Evolutionary conservation across 352 stramenopile genomes (phyloP).

Genomic region (Saprolegnia diclina): DNA sequence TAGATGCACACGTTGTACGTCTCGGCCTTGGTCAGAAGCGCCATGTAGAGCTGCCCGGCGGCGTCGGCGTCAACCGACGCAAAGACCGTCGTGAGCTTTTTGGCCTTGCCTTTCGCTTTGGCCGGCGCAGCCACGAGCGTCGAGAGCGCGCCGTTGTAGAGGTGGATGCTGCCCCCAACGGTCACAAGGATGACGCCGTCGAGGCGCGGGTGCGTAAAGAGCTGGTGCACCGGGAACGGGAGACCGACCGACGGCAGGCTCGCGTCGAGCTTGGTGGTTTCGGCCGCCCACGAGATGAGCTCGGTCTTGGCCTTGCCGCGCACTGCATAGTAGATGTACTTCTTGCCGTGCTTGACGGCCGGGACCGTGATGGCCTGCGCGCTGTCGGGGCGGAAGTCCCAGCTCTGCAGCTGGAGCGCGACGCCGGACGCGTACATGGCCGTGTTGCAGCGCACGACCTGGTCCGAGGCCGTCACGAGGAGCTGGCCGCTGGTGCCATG

Average conservation of each 20-base stretch:
- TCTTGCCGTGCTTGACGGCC: constrained; percentile 17
- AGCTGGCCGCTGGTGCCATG: background rate
- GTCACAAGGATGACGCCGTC: constrained; percentile 7
- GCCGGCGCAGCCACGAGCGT: background rate
- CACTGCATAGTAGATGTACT: constrained; percentile 12
- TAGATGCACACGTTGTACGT: background rate
- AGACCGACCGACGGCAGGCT: background rate
- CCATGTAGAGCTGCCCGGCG: constrained; percentile 12
- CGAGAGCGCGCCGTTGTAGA: background rate
- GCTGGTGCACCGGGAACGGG: background rate
- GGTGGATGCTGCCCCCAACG: background rate
- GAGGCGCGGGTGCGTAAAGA: constrained; percentile 15
- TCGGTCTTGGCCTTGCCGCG: constrained; percentile 25
- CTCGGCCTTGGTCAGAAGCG: background rate
- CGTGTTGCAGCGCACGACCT: constrained; percentile 20
- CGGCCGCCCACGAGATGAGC: constrained; percentile 16
- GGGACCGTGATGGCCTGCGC: constrained; percentile 11
- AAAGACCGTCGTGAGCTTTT: background rate
- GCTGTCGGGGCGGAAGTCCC: constrained; percentile 21
- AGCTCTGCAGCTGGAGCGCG: constrained; percentile 17
- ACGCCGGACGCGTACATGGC: constrained; percentile 1
- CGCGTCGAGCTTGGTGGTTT: constrained; percentile 7
- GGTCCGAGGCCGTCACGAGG: constrained; percentile 21
- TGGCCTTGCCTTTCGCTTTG: background rate
- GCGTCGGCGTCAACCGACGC: background rate